Evolutionary conservation across 768 basidiomycete species (phyloP), one percentile per base, ranked within the genome.

Genomic region (Phanerochaete sordida): DNA sequence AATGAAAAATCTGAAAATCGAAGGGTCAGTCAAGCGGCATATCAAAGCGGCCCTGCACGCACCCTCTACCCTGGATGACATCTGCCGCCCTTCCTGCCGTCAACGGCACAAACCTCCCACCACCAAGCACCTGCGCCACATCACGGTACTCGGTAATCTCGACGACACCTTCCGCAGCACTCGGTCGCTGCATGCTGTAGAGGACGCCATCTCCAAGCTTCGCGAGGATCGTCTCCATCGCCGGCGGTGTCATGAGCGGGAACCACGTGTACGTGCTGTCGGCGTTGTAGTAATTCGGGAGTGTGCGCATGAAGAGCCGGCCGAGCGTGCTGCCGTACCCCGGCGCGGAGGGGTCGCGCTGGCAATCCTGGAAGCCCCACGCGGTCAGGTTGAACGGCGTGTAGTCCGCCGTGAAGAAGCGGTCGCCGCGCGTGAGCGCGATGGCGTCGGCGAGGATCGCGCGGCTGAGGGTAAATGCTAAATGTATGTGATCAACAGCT

Each of bases 371-470:
- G 66, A 89, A 91, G 37, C 91, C 91, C 91, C 91, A 93, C 3
- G 88, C 74, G 2, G 91, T 93, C 68, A 91, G 68, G 70, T 93
- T 93, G 75, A 76, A 82, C 1, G 91, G 87, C 0, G 92, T 93
- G 69, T 83, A 88, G 67, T 94, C 92, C 27, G 88, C 78, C 0
- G 90, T 93, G 74, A 83, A 91, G 78, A 84, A 88, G 56, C 91
- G 80, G 68, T 94, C 92, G 30, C 92, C 92, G 56, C 91, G 86
- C 50, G 90, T 92, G 57, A 94, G 83, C 13, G 92, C 90, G 58
- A 93, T 88, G 28, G 92, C 92, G 68, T 94, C 92, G 62, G 85
- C 84, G 33, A 94, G 84, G 66, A 94, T 94, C 7, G 92, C 91
- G 33, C 92, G 85, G 65, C 88, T 88, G 66, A 91, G 83, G 11